A percentile compares a stretch with the other conserved stretches of the same genome.
These are phyloP conservation scores for Xylaria flabelliformis DNA, from an alignment of 495 filamentous ascomycete genomes.

Conservation along the genomic window DNA sequence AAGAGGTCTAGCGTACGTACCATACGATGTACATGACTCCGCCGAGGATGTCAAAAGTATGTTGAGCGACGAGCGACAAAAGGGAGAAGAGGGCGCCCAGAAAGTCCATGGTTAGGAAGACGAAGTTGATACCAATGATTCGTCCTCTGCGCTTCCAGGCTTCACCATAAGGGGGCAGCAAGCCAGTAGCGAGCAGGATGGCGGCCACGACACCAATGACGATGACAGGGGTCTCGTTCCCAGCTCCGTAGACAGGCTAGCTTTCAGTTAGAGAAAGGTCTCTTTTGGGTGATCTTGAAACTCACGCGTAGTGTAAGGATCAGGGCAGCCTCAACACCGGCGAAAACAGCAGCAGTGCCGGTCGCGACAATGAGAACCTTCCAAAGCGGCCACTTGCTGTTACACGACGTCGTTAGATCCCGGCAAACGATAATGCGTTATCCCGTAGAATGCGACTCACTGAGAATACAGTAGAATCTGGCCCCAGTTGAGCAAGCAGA, in stretches of 20 bases:
- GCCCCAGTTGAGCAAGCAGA: slow-evolving; percentile 70
- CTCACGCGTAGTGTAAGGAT: slow-evolving; percentile 66
- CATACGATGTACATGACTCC: slow-evolving; percentile 73
- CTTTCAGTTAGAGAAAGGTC: too few species aligned
- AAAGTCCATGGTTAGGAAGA: slow-evolving; percentile 74
- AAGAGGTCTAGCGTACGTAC: slow-evolving; percentile 45
- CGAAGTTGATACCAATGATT: slow-evolving; percentile 71
- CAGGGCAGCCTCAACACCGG: slow-evolving; percentile 64
- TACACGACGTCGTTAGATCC: background rate
- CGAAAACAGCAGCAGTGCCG: slow-evolving; percentile 55
- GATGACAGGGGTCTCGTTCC: slow-evolving; percentile 59
- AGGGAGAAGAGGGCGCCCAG: slow-evolving; percentile 77
- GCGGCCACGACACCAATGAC: slow-evolving; percentile 67
- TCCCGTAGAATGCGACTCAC: slow-evolving; percentile 45
- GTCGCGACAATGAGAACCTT: slow-evolving; percentile 56
- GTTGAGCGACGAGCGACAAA: slow-evolving; percentile 72
- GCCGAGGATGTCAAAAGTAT: slow-evolving; percentile 72
- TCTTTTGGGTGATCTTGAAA: slow-evolving; percentile 20
- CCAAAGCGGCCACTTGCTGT: slow-evolving; percentile 54
- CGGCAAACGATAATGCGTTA: background rate
- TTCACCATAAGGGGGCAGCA: slow-evolving; percentile 76
- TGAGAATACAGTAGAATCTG: slow-evolving; percentile 69
- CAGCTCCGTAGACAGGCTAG: slow-evolving; percentile 59
- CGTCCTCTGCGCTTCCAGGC: slow-evolving; percentile 72
- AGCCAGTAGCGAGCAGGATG: slow-evolving; percentile 63